Evolutionary conservation across 192 early-diverging fungal genomes (phyloP), one percentile per base, ranked within the genome.

Genomic region (Entomortierella parvispora): DNA sequence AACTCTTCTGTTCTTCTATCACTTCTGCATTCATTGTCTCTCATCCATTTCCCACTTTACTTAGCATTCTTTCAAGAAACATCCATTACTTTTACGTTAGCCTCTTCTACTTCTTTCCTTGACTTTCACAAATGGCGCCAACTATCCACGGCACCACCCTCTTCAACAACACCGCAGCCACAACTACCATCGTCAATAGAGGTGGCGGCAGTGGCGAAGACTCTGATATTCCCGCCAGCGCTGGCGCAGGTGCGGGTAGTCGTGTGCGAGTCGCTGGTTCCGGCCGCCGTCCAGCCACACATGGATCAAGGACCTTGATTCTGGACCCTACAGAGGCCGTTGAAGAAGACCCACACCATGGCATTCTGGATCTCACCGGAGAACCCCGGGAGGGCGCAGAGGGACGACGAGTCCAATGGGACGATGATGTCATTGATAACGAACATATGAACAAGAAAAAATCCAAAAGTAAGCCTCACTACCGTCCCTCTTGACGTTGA

Each of bases 391-490:
- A 50, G 14, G 31, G 62, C 26, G 37, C 37, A 40, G 12, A 40
- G 7, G 69, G 69, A 49, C 66, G 79, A 18, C 66, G 66, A 17
- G 86, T 92, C 28, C 86, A 87, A 22, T 92, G 91, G 91, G 90
- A 84, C 50, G 86, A 84, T 12, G 72, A 81, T 40, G 90, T 91
- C 10, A 69, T 89, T 17, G 89, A 92, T 62, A 92, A 92, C 65
- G 91, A 92, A 63, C 84, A 89, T 34, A 69, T 92, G 81, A 83
- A 83, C 26, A 88, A 84, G 40, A 92, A 92, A 75, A 89, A 84
- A 47, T 87, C 87, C 34, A 92, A 92, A 82, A 87, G 90, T 89
- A 80, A 63, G 68, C 12, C 0, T 1, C 8, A 26, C 17, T 22
- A 20, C 52, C 2, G 45, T 37, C 1, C 33, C 22, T 44, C 26